phyloP scores from a whole-genome alignment of 1,284 basidiomycete genomes.

The Cutaneotrichosporon dermatis region DNA sequence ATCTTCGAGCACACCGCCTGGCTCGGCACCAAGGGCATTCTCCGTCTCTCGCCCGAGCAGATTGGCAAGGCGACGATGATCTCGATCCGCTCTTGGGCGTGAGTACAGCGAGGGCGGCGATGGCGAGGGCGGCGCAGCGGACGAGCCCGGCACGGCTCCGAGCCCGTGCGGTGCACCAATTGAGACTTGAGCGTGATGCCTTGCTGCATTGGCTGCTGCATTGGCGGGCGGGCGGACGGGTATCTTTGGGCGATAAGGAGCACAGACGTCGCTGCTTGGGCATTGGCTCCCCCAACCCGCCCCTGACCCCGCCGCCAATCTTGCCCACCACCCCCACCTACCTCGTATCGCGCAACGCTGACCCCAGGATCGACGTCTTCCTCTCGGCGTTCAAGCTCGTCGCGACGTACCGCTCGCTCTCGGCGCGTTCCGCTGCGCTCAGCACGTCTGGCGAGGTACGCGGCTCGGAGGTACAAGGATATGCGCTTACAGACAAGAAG shows the following conservation, averaged over 20 bases:
- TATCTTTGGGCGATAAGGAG: not conserved
- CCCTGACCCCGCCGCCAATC: not conserved
- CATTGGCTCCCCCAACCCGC: not conserved
- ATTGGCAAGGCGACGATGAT: constrained; percentile 1
- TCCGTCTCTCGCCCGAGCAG: constrained; percentile 28
- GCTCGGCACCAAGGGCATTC: constrained; percentile 39
- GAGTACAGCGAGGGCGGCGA: constrained; percentile 17
- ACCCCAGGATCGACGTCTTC: constrained; percentile 37
- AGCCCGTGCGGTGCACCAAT: no score
- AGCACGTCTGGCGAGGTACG: constrained; percentile 18
- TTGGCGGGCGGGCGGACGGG: not conserved
- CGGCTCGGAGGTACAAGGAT: constrained; percentile 32
- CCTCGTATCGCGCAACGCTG: not conserved
- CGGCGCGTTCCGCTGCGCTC: constrained; percentile 22
- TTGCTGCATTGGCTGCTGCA: no score
- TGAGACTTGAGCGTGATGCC: no score
- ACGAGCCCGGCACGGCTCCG: no score
- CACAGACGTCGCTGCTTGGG: not conserved
- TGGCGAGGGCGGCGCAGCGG: not conserved
- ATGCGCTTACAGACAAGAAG: constrained; percentile 28
- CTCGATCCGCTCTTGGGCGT: constrained; percentile 43
- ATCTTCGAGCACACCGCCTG: constrained; percentile 44
- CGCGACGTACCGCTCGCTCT: constrained; percentile 22
- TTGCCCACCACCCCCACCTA: no score
- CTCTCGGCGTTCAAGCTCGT: constrained; percentile 35